These are phyloP conservation scores for Cynara cardunculus DNA, from an alignment of 129 eudicot species.

Conservation along the genomic window DNA sequence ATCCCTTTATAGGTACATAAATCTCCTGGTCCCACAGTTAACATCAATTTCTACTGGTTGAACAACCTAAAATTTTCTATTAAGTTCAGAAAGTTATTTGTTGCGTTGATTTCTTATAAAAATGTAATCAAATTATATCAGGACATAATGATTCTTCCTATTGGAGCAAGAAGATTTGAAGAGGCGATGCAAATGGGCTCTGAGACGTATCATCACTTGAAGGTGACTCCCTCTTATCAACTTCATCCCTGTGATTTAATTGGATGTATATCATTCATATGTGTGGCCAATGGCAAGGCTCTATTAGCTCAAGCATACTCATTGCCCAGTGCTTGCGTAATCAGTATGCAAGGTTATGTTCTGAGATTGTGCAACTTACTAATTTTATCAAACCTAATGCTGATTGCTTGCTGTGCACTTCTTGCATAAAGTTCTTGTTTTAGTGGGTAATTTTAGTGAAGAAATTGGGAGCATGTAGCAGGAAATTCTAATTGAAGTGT, in stretches of 20 bases:
- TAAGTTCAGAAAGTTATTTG: not conserved
- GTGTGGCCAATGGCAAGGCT: not conserved
- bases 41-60: not conserved
- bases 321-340: not conserved
- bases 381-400: not conserved
- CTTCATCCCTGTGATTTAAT: not conserved
- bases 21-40: not conserved
- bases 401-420: not conserved
- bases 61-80: not conserved
- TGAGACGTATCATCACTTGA: slow-evolving; percentile 91
- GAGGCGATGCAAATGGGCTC: slow-evolving; percentile 97
- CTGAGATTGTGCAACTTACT: not conserved
- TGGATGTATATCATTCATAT: not conserved
- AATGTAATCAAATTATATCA: slow-evolving; percentile 24
- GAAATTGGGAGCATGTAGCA: not conserved
- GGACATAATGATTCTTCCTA: slow-evolving; percentile 91
- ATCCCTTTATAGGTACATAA: not conserved
- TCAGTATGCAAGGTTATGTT: not conserved
- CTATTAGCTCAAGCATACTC: not conserved
- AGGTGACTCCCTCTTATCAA: slow-evolving; percentile 42
- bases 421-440: not conserved
- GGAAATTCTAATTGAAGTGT: no score
- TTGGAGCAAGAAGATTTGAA: slow-evolving; percentile 83
- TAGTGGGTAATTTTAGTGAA: not conserved
- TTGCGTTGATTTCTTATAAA: not conserved